Evolutionary conservation across 768 basidiomycete species (phyloP).

Genomic region (Russula emetica): DNA sequence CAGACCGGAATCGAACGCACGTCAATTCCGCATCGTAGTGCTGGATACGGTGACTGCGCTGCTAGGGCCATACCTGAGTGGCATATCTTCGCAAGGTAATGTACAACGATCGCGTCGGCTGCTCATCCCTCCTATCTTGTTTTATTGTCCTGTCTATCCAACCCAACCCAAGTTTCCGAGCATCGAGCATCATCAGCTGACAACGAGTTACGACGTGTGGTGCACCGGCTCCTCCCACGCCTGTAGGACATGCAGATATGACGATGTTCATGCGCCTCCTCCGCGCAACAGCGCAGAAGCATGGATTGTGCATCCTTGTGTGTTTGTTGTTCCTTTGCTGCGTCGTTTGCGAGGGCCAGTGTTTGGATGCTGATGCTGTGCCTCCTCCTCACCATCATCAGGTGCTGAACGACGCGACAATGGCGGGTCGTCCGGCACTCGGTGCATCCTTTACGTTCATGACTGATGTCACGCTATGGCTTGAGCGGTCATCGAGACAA

Average conservation of each 20-base stretch:
- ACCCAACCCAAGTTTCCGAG: background rate
- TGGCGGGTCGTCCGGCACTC: conserved; percentile 60
- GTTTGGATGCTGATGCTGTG: too few species aligned
- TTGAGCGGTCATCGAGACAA: conserved; percentile 36
- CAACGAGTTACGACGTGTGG: background rate
- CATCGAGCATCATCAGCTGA: background rate
- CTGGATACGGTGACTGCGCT: conserved; percentile 65
- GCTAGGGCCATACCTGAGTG: conserved; percentile 57
- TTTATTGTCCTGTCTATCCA: background rate
- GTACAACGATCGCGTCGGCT: background rate
- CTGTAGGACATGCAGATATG: conserved; percentile 63
- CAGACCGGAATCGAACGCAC: background rate
- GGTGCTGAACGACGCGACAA: conserved; percentile 44
- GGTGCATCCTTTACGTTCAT: conserved; percentile 72
- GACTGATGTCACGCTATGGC: conserved; percentile 72
- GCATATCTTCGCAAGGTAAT: conserved; percentile 57
- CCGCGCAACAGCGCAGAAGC: conserved; percentile 44
- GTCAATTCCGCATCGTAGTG: conserved; percentile 44
- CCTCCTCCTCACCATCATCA: conserved; percentile 33
- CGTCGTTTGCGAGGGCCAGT: background rate
- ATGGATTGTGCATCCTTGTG: conserved; percentile 51
- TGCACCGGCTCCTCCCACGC: background rate
- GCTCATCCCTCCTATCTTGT: background rate
- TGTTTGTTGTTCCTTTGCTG: conserved; percentile 30
- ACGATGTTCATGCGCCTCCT: conserved; percentile 64